Evolutionary conservation across 768 basidiomycete genomes (phyloP).

Genomic region (Leucogyrophana mollusca): DNA sequence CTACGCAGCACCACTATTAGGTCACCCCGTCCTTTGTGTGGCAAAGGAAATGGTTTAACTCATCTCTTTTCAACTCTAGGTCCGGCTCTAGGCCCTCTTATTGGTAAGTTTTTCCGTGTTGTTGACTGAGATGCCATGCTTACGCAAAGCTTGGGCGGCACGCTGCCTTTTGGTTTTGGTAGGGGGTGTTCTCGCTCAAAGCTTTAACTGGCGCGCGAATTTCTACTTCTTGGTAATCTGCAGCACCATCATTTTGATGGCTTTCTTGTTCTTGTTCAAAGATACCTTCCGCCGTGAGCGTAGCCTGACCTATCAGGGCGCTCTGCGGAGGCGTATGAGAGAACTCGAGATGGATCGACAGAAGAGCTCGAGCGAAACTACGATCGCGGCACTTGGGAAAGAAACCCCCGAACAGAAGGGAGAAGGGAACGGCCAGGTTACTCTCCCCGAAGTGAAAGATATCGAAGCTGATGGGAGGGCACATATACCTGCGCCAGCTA

Average conservation of each 20-base stretch:
- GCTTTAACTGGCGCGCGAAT: constrained; percentile 71
- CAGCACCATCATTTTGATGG: constrained; percentile 47
- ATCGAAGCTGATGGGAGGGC: constrained; percentile 11
- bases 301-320: constrained; percentile 71
- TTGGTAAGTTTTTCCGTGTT: too few species aligned
- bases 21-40: constrained; percentile 58
- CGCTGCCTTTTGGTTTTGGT: constrained; percentile 29
- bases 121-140: too few species aligned
- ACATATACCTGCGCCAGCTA: constrained; percentile 2
- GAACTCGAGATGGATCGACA: constrained; percentile 15
- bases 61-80: too few species aligned
- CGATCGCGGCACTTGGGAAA: neutral
- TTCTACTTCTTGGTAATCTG: constrained; percentile 79
- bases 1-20: constrained; percentile 78
- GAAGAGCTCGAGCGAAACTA: constrained; percentile 16
- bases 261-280: constrained; percentile 62
- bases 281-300: constrained; percentile 81
- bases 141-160: too few species aligned
- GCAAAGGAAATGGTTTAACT: too few species aligned
- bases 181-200: constrained; percentile 62
- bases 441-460: constrained; percentile 17
- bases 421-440: neutral
- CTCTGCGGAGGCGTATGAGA: constrained; percentile 43
- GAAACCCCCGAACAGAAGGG: neutral
- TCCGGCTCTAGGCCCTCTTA: too few species aligned